Evolutionary conservation across 495 filamentous ascomycete genomes (phyloP).

Genomic region (Lophiostoma macrostomum): DNA sequence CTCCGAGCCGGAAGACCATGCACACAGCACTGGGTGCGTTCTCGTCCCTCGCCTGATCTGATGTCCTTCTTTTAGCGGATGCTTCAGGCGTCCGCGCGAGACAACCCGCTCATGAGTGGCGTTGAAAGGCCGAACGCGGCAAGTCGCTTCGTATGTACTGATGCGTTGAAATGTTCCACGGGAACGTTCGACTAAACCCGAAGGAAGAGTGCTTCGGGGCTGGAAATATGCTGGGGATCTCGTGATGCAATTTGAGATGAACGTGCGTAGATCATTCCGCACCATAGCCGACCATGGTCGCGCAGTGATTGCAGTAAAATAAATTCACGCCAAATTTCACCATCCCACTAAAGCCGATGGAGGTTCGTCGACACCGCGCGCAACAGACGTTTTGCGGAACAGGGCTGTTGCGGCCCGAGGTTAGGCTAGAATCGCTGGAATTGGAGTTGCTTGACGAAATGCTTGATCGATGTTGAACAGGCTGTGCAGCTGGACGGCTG

Average conservation of each 20-base stretch:
- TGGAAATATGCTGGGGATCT: too few relatives aligned
- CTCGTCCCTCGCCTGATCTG: too few relatives aligned
- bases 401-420: not conserved
- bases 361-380: conserved; percentile 30
- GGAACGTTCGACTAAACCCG: too few relatives aligned
- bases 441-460: conserved; percentile 3
- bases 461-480: conserved; percentile 17
- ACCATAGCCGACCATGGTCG: conserved; percentile 31
- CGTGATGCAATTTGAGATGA: not conserved
- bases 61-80: too few relatives aligned
- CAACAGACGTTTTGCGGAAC: conserved; percentile 21
- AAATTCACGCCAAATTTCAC: conserved; percentile 32
- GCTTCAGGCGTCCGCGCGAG: too few relatives aligned
- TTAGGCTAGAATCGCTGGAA: not conserved
- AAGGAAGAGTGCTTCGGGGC: too few relatives aligned
- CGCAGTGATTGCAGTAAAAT: conserved; percentile 35
- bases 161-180: too few relatives aligned
- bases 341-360: conserved; percentile 12
- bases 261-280: not conserved
- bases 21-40: too few relatives aligned
- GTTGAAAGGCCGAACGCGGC: too few relatives aligned
- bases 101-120: too few relatives aligned
- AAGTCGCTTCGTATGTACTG: too few relatives aligned
- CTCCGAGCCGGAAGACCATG: too few relatives aligned
- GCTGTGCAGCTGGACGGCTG: conserved; percentile 15